Conservation (phyloP, 2,329 filamentous ascomycete species). For the Aspergillus neotritici region DNA sequence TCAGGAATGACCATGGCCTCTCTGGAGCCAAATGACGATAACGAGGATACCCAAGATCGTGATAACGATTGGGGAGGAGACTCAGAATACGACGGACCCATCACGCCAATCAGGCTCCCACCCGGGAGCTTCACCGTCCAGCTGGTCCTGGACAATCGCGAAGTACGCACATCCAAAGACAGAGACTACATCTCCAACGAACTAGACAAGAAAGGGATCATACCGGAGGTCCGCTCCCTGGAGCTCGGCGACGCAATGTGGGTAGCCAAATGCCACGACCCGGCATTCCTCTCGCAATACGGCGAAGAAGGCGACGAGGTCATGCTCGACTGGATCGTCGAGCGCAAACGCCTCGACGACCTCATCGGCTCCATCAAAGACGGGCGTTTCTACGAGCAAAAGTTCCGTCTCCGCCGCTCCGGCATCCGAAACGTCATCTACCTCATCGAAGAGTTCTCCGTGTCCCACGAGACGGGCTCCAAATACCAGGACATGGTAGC, state of each 20-base stretch:
- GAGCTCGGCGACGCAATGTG: conserved; percentile 72
- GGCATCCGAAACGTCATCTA: conserved; percentile 74
- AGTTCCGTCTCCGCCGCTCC: conserved; percentile 67
- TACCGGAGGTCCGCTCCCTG: conserved; percentile 61
- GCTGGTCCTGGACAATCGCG: conserved; percentile 67
- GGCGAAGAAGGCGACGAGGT: conserved; percentile 60
- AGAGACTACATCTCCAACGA: conserved; percentile 72
- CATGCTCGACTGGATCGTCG: conserved; percentile 73
- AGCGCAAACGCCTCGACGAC: conserved; percentile 75
- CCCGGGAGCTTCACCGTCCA: conserved; percentile 66
- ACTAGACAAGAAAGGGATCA: conserved; percentile 60
- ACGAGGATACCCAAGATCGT: conserved; percentile 2
- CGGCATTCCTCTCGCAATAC: conserved; percentile 49
- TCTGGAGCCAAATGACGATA: conserved; percentile 4
- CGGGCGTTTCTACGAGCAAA: conserved; percentile 76
- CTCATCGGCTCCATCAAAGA: conserved; percentile 76
- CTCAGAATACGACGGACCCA: conserved; percentile 20
- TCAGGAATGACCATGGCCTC: no score
- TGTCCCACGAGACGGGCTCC: conserved; percentile 46
- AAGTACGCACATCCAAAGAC: conserved; percentile 66
- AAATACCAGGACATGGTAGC: conserved; percentile 63
- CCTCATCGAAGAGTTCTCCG: conserved; percentile 66
- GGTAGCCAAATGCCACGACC: conserved; percentile 67
- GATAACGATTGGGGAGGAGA: conserved; percentile 1
- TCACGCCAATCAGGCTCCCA: conserved; percentile 57